Evolutionary conservation across 2,329 filamentous ascomycete species (phyloP), one percentile per base, ranked within the genome.

Genomic region (Knufia fluminis): DNA sequence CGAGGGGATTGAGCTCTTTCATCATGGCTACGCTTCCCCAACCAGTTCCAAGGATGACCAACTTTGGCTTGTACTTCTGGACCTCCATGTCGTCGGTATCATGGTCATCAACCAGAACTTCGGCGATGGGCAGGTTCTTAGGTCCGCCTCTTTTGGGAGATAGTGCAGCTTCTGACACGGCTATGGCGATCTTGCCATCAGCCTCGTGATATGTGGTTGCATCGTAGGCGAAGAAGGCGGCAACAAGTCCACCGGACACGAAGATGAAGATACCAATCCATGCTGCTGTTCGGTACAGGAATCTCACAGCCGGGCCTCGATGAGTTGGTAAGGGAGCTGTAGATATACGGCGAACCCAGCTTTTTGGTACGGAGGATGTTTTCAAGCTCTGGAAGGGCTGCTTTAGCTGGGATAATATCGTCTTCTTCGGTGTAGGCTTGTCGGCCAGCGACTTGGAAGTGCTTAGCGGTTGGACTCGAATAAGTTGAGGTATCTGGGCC

Each of bases 21-120:
- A 98, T 71, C 52, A 98, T 71, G 3, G 91, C 87, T 53, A 98
- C 86, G 60, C 88, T 88, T 48, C 90, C 92, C 92, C 92, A 98
- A 39, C 92, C 92, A 14, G 90, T 90, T 17, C 92, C 92, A 28
- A 98, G 70, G 51, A 98, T 85, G 35, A 98, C 92, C 60, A 98
- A 71, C 62, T 85, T 86, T 3, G 92, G 92, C 72, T 98, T 98
- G 62, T 90, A 78, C 68, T 88, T 92, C 64, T 83, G 79, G 44
- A 71, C 74, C 54, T 73, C 75, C 68, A 82, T 89, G 50, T 78
- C 76, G 12, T 83, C 78, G 46, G 71, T 80, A 57, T 96, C 91
- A 59, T 94, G 82, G 62, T 97, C 92, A 62, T 95, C 90, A 35
- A 98, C 82, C 53, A 90, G 79, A 20, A 85, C 80, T 56, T 96